These are phyloP conservation scores for Marsdenia floribunda DNA, from an alignment of 257 asterid species.

Conservation along the genomic window DNA sequence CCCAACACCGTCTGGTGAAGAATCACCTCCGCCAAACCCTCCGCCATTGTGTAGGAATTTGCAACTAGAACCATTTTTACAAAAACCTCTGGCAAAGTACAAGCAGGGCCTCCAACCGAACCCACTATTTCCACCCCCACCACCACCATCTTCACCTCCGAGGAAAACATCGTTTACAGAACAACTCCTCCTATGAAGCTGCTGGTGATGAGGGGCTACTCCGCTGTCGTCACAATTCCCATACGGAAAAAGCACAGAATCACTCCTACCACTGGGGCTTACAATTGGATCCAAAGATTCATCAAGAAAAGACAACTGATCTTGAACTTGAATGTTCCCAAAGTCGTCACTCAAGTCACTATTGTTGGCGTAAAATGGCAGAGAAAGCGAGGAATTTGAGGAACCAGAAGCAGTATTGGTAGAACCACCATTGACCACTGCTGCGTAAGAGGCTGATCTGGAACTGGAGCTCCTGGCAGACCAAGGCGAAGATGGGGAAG, in stretches of 20 bases:
- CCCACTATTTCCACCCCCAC: constrained; percentile 31
- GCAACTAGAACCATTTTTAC: constrained; percentile 65
- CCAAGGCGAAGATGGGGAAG: constrained; percentile 51
- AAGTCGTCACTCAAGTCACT: constrained; percentile 32
- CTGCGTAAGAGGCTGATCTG: constrained; percentile 51
- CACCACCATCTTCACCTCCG: constrained; percentile 44
- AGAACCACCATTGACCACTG: constrained; percentile 58
- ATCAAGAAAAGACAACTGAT: constrained; percentile 52
- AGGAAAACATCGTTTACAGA: constrained; percentile 77
- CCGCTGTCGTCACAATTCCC: constrained; percentile 42
- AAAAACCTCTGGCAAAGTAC: constrained; percentile 71
- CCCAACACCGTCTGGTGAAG: constrained; percentile 19
- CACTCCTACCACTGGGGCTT: constrained; percentile 90
- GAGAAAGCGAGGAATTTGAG: constrained; percentile 35
- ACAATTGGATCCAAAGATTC: constrained; percentile 64
- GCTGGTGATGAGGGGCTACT: constrained; percentile 23
- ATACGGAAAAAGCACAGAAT: constrained; percentile 57
- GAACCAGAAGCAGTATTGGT: constrained; percentile 31
- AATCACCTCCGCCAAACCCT: constrained; percentile 13
- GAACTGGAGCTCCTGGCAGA: constrained; percentile 48
- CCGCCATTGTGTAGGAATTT: constrained; percentile 54
- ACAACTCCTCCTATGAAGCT: constrained; percentile 71
- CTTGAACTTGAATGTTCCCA: constrained; percentile 35
- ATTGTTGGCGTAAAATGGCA: constrained; percentile 35
- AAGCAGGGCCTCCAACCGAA: constrained; percentile 78